Base-by-base conservation (phyloP, 768 basidiomycete species). In the Hysterangium stoloniferum region DNA sequence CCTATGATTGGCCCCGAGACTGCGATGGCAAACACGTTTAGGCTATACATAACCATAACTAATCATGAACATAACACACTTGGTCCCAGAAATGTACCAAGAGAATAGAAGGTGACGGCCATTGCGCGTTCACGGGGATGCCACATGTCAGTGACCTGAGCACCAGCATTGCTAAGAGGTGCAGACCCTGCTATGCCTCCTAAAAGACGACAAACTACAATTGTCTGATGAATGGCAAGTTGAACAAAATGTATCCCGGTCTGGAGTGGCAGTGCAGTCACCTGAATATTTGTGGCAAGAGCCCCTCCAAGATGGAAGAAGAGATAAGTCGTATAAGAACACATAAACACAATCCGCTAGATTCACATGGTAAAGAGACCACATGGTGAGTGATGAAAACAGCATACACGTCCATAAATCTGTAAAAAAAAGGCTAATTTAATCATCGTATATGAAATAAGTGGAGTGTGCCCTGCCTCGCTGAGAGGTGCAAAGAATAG, bases 1-100 rank as follows among this genome's bases (percentile, higher is more conserved):
- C 83, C 80, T 24, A 82, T 74, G 48, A 86, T 74, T 2, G 82
- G 82, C 1, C 82, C 82, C n/a, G 80, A 66, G 4, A 81, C 78
- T 78, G 56, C 13, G n/a, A n/a, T n/a, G n/a, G n/a, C 22, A 46
- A 41, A 42, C 31, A 8, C 8, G 42, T 43, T 36, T 45, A 61
- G 77, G 78, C 12, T 76, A 78, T 45, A 79, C 31, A 9, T n/a
- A n/a, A 48, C 22, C n/a, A 13, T 9, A 13, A 48, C 15, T 9
- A 15, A 12, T n/a, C 38, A 31, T 13, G 17, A 11, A 29, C 9
- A 24, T 19, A 15, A 36, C 43, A 28, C 36, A 53, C 54, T 52
- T 11, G 62, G 61, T 32, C 59, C 63, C 3, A 73, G 58, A 76
- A 82, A 40, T 71, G 79, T 43, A 73, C 78, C 15, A 11, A 73